Evolutionary conservation across 2,329 filamentous ascomycete species (phyloP).

Genomic region (Colletotrichum sp.): DNA sequence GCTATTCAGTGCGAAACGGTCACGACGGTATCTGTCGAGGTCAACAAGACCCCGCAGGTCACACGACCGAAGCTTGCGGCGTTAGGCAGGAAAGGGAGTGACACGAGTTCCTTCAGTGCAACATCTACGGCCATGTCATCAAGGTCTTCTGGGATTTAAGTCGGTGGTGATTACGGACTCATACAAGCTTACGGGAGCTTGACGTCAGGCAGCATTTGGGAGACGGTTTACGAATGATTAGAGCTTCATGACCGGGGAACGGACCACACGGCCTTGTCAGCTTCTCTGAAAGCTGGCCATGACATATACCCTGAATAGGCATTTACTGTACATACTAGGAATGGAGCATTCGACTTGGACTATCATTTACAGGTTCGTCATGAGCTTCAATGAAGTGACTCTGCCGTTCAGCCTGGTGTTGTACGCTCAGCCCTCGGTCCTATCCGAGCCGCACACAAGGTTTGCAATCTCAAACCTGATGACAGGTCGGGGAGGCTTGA

Average conservation of each 20-base stretch:
- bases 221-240: neutral
- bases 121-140: neutral
- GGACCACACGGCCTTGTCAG: neutral
- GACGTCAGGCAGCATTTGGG: neutral
- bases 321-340: neutral
- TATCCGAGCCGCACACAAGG: neutral
- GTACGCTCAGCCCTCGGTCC: neutral
- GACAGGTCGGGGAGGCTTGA: neutral
- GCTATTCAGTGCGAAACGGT: conserved; percentile 50
- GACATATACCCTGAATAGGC: neutral
- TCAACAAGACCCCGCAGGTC: neutral
- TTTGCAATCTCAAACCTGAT: neutral
- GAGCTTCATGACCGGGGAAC: neutral
- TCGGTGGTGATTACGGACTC: neutral
- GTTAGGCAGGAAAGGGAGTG: neutral
- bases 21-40: conserved; percentile 47
- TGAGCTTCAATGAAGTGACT: neutral
- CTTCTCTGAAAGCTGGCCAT: neutral
- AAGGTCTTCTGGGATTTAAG: neutral
- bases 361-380: fast-evolving
- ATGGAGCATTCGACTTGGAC: neutral
- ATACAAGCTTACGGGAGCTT: neutral
- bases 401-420: neutral
- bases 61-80: neutral
- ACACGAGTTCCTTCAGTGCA: neutral